Percentiles rank a stretch among this genome's conserved stretches.
These are phyloP conservation scores for Ceratobasidium theobromae DNA, from an alignment of 1,284 basidiomycete species.

Conservation along the genomic window DNA sequence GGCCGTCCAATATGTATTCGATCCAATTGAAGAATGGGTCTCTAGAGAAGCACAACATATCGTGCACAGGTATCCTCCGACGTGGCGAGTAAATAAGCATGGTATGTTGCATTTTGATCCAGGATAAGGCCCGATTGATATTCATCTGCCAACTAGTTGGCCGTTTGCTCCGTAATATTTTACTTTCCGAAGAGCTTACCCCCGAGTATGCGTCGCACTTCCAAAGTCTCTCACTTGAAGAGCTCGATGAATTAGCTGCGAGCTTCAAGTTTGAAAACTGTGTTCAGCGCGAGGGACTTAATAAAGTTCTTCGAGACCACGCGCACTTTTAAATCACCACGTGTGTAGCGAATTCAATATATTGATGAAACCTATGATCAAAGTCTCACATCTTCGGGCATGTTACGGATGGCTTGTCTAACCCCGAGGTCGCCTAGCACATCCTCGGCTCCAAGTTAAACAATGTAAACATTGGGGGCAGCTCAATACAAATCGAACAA, in stretches of 20 bases:
- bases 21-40: constrained; percentile 44
- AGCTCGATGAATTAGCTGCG: constrained; percentile 61
- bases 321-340: constrained; percentile 27
- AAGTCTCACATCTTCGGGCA: constrained; percentile 33
- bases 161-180: constrained; percentile 59
- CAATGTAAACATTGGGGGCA: background rate
- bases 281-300: constrained; percentile 45
- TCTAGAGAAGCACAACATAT: constrained; percentile 39
- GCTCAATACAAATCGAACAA: background rate
- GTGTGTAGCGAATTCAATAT: background rate
- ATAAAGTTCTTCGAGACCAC: constrained; percentile 43
- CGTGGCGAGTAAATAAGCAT: constrained; percentile 21
- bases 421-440: constrained; percentile 35
- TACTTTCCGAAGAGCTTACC: constrained; percentile 64
- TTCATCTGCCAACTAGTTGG: constrained; percentile 42
- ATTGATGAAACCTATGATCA: background rate
- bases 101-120: background rate
- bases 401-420: constrained; percentile 34
- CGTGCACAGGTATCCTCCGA: constrained; percentile 42
- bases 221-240: constrained; percentile 53
- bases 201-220: constrained; percentile 64
- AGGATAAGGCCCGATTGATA: background rate
- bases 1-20: constrained; percentile 40
- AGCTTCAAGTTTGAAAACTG: constrained; percentile 65
- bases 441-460: constrained; percentile 33